Base-by-base conservation (phyloP, 768 basidiomycete genomes). In the Termitomyces sp. region DNA sequence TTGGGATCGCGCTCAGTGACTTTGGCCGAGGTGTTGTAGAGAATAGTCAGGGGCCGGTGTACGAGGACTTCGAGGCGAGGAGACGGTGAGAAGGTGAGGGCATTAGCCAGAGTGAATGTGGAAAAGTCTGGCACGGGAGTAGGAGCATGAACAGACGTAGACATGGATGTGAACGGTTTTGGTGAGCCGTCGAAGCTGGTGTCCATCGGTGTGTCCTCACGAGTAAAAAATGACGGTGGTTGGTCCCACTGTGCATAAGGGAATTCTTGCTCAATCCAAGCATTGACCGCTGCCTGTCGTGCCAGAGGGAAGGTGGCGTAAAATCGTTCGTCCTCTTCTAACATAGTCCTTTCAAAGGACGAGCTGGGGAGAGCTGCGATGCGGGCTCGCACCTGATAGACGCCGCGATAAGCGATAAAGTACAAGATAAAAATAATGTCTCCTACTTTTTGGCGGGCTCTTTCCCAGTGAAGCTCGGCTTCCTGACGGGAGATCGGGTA, bases 231-330 rank as follows among this genome's bases (percentile, higher is more conserved):
- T 9, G n/a, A n/a, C n/a, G 23, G 20, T 12, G 13, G 2, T 42
- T 43, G 49, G 3, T 5, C 42, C 46, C 39, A 54, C 15, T 20
- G 42, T 12, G 52, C 40, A 9, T 42, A 42, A 16, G 50, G 52
- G 29, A 44, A 39, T 20, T 56, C 32, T 16, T 56, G 42, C 5
- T 33, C 43, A 12, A 50, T 43, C 63, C 61, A 64, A 20, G 41
- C 31, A 25, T 56, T 51, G 39, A 60, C 62, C 20, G 61, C 61
- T 3, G 57, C 48, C 33, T 47, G 44, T 29, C 52, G 44, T 11
- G 63, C 63, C 20, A 50, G 41, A 2, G 58, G 63, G 22, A 64
- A 64, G 16, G 57, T 56, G 32, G 55, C 56, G 49, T 63, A 64
- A 50, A 60, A 63, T 1, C 44, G 33, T 6, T 59, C 58, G 22